A percentile compares a stretch with the other conserved stretches of the same genome.
These are phyloP conservation scores for Colletotrichum tabaci DNA, from an alignment of 2,329 filamentous ascomycete genomes.

Conservation along the genomic window DNA sequence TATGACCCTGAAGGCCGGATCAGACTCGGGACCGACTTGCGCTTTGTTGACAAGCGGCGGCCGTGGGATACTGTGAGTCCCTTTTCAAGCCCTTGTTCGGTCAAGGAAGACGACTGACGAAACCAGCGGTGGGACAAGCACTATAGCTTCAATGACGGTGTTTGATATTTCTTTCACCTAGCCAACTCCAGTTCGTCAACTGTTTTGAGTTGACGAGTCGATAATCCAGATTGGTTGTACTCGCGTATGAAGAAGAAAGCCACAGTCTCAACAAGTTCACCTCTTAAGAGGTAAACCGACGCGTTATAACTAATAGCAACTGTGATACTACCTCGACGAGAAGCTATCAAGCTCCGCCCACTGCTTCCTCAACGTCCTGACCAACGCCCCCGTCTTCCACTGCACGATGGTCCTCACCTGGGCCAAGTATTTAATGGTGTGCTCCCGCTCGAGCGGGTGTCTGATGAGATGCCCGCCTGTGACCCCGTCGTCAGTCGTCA, in stretches of 20 bases:
- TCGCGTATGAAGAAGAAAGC: not conserved
- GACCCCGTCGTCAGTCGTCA: not conserved
- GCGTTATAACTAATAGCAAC: not conserved
- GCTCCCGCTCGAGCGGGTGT: conserved; percentile 33
- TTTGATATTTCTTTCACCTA: not conserved
- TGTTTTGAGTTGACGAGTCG: no score
- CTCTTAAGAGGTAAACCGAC: no score
- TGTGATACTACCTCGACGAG: conserved; percentile 10
- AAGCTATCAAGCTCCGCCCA: conserved; percentile 39
- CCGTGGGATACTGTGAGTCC: conserved; percentile 62
- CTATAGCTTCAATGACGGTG: conserved; percentile 29
- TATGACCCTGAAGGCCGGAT: conserved; percentile 66
- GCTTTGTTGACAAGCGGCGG: conserved; percentile 66
- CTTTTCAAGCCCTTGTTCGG: rapidly evolving
- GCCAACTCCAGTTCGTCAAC: no score
- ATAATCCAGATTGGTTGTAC: not conserved
- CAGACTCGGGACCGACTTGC: conserved; percentile 68
- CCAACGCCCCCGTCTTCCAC: conserved; percentile 35
- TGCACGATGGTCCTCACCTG: conserved; percentile 32
- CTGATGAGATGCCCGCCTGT: conserved; percentile 33
- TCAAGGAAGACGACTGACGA: not conserved
- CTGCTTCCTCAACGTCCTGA: conserved; percentile 41
- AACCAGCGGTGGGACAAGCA: conserved; percentile 27
- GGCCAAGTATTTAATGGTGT: conserved; percentile 45
- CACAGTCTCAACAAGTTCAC: no score